Evolutionary conservation across 257 asterid genomes (phyloP), one percentile per base, ranked within the genome.

Genomic region (Rhazya stricta): DNA sequence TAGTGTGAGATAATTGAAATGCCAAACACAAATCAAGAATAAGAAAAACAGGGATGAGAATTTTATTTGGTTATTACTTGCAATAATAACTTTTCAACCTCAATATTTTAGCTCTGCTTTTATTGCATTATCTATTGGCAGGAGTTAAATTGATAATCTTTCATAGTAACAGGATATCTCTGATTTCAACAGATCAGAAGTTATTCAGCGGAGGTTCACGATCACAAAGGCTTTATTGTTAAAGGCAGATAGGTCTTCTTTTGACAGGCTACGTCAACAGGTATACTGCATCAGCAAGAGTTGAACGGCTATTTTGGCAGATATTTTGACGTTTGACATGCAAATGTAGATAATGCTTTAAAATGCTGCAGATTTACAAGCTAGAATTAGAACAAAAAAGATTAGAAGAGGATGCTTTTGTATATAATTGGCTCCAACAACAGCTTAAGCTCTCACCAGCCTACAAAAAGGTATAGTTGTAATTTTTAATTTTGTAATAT

Each of bases 401-500:
- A 85, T 71, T 91, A 74, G 91, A 88, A 86, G 97, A 93, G 85
- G 97, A 93, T 82, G 89, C 89, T 68, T 86, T 83, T 77, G 93
- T 88, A 67, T 93, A 87, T 82, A 89, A 91, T 83, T 89, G 95
- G 96, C 91, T 91, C 76, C 95, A 91, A 80, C 93, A 89, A 76
- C 97, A 88, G 81, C 88, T 93, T 67, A 91, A 89, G 78, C 81
- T 68, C 79, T 91, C 95, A 27, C 95, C 96, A 25, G 96, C 96
- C 29, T 89, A 91, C 92, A 86, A 86, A 60, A 93, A 84, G 98
- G 98, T 91, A 79, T 3, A 8, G 25, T 70, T 16, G 6, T 16
- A 34, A 2, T 34, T 19, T 39, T 29, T 29, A 6, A 29, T 11
- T 29, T 60, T 29, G 63, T 16, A 36, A 0, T 34, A 18, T 4